Evolutionary conservation across 2,329 filamentous ascomycete species (phyloP).

Genomic region (Monilinia aucupariae): DNA sequence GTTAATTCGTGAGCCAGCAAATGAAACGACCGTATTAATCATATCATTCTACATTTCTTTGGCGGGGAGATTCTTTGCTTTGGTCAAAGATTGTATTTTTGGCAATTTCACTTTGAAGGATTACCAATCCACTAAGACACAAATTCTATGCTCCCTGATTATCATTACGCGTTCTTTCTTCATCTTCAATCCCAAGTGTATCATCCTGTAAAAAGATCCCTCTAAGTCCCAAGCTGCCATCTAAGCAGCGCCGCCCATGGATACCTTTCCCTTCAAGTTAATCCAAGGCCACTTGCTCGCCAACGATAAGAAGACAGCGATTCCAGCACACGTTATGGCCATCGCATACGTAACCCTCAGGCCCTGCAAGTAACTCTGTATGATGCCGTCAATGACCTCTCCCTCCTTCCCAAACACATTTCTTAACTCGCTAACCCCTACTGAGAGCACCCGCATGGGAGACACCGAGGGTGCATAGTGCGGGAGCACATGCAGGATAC

Average conservation of each 20-base stretch:
- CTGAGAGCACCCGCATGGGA: constrained; percentile 37
- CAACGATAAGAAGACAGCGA: constrained; percentile 37
- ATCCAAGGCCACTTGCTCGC: constrained; percentile 36
- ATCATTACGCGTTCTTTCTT: neutral
- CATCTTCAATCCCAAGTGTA: too few relatives aligned
- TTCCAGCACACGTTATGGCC: constrained; percentile 44
- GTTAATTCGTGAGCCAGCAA: too few relatives aligned
- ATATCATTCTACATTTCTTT: too few relatives aligned
- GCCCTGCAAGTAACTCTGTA: constrained; percentile 57
- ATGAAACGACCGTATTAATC: too few relatives aligned
- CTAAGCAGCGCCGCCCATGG: constrained; percentile 22
- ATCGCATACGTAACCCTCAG: constrained; percentile 60
- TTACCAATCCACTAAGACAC: neutral
- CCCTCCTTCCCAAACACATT: constrained; percentile 39
- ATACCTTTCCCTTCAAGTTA: constrained; percentile 31
- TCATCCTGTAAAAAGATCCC: neutral
- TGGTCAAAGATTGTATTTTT: neutral
- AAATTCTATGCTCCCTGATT: neutral
- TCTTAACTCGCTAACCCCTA: constrained; percentile 53
- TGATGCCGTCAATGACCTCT: constrained; percentile 47
- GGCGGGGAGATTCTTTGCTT: neutral
- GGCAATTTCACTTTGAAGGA: neutral
- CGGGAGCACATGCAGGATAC: constrained; percentile 38
- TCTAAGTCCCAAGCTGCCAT: neutral
- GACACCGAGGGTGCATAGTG: constrained; percentile 38